phyloP scores from a whole-genome alignment of 495 filamentous ascomycete genomes.

The Chaetomium fimeti region DNA sequence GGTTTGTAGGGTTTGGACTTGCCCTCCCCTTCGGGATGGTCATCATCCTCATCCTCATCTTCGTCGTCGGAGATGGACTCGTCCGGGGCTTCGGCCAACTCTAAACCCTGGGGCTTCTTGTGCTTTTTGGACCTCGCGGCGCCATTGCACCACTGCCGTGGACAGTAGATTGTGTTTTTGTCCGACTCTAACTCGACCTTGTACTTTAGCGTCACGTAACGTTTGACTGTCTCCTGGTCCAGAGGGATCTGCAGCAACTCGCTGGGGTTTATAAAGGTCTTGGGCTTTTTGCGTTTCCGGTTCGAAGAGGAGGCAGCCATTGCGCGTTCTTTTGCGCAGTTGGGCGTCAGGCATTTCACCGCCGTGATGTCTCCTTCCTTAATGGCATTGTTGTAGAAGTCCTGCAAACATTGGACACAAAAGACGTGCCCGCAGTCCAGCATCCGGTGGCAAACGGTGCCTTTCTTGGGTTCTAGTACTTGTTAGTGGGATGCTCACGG shows the following conservation, averaged over 20 bases:
- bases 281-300: constrained; percentile 46
- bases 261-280: constrained; percentile 73
- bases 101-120: constrained; percentile 61
- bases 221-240: constrained; percentile 67
- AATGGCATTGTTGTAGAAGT: constrained; percentile 87
- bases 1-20: constrained; percentile 29
- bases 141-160: constrained; percentile 88
- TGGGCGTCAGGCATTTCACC: constrained; percentile 73
- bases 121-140: constrained; percentile 80
- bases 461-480: constrained; percentile 81
- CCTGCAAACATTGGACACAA: constrained; percentile 77
- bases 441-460: constrained; percentile 72
- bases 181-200: constrained; percentile 90
- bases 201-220: constrained; percentile 84
- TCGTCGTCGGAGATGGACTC: constrained; percentile 47
- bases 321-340: constrained; percentile 65
- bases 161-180: constrained; percentile 90
- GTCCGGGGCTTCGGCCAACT: constrained; percentile 48
- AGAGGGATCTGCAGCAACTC: constrained; percentile 87
- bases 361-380: constrained; percentile 74
- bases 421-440: constrained; percentile 86
- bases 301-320: constrained; percentile 30
- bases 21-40: constrained; percentile 44
- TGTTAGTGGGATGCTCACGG: constrained; percentile 27
- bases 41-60: constrained; percentile 32